phyloP scores from a whole-genome alignment of 2,329 filamentous ascomycete genomes.

The Paecilomyces dactylethromorphus region DNA sequence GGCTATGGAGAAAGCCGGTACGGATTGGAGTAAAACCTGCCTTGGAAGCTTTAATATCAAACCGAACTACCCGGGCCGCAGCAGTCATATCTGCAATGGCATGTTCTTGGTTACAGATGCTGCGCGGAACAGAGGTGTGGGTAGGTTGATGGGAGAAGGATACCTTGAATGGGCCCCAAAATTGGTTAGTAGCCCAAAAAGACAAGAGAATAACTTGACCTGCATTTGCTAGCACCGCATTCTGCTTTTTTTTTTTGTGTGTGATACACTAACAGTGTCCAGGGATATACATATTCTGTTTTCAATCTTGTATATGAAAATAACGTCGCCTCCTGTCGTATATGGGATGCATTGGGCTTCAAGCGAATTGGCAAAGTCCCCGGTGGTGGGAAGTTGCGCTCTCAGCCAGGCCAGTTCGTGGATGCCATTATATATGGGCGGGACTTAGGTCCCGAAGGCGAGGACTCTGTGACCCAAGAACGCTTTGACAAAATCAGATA shows the following conservation, averaged over 20 bases:
- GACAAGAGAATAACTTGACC: neutral
- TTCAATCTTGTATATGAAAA: constrained; percentile 95
- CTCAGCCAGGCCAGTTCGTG: constrained; percentile 61
- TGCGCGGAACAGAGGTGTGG: constrained; percentile 66
- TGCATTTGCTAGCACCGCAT: constrained; percentile 32
- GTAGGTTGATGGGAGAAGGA: constrained; percentile 67
- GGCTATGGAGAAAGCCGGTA: constrained; percentile 45
- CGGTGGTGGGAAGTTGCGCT: constrained; percentile 62
- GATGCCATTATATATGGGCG: constrained; percentile 74
- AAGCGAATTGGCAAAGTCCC: constrained; percentile 83
- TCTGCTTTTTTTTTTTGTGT: neutral
- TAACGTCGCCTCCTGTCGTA: constrained; percentile 80
- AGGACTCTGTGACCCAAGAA: constrained; percentile 86
- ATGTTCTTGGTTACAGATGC: constrained; percentile 70
- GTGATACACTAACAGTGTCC: constrained; percentile 12
- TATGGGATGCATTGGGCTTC: constrained; percentile 89
- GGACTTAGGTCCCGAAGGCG: constrained; percentile 56
- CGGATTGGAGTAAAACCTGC: constrained; percentile 73
- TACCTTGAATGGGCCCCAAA: constrained; percentile 73
- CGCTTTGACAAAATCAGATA: constrained; percentile 98
- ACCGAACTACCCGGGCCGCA: constrained; percentile 85
- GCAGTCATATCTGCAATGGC: constrained; percentile 78
- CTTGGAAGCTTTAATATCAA: constrained; percentile 91
- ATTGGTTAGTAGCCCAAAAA: constrained; percentile 37
- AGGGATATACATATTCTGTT: constrained; percentile 84